Conservation (phyloP, 2,329 filamentous ascomycete genomes). For the Sordariomycetes sp. region DNA sequence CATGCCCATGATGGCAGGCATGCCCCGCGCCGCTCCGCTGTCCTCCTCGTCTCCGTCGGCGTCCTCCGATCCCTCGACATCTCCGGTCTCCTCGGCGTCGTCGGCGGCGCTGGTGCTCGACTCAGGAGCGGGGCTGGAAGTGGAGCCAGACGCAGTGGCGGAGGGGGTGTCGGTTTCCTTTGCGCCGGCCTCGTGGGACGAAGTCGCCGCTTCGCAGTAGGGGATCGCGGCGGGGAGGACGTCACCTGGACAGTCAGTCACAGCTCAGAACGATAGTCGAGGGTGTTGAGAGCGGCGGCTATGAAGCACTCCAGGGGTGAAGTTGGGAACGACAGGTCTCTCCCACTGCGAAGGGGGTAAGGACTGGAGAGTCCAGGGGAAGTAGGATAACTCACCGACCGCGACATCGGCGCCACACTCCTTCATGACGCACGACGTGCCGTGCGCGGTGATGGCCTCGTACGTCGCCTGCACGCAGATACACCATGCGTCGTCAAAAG, state of each 20-base stretch:
- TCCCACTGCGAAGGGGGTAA: neutral
- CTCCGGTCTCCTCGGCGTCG: conserved; percentile 3
- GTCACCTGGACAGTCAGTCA: conserved; percentile 14
- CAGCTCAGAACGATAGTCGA: too few relatives aligned
- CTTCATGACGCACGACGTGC: conserved; percentile 20
- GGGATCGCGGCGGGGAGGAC: conserved; percentile 20
- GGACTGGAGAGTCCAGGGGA: neutral
- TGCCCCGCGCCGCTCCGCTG: conserved; percentile 7
- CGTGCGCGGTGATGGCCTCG: conserved; percentile 14
- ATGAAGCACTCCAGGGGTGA: neutral
- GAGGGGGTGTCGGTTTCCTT: conserved; percentile 1
- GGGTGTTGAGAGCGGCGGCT: neutral
- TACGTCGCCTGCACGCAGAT: conserved; percentile 21
- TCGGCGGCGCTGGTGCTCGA: conserved; percentile 2
- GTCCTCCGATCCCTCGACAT: neutral
- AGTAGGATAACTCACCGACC: conserved; percentile 19
- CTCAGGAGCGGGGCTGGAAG: conserved; percentile 4
- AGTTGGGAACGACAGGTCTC: neutral
- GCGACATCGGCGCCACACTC: conserved; percentile 22
- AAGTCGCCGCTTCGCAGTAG: conserved; percentile 5
- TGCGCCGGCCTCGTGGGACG: conserved; percentile 6
- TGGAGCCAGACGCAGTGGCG: conserved; percentile 4
- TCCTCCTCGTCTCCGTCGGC: conserved; percentile 1
- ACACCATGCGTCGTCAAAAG: conserved; percentile 15
- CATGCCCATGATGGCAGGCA: conserved; percentile 2